Evolutionary conservation across 176 grass and related monocot genomes (phyloP), one percentile per base, ranked within the genome.

Genomic region (Carex kokanica): DNA sequence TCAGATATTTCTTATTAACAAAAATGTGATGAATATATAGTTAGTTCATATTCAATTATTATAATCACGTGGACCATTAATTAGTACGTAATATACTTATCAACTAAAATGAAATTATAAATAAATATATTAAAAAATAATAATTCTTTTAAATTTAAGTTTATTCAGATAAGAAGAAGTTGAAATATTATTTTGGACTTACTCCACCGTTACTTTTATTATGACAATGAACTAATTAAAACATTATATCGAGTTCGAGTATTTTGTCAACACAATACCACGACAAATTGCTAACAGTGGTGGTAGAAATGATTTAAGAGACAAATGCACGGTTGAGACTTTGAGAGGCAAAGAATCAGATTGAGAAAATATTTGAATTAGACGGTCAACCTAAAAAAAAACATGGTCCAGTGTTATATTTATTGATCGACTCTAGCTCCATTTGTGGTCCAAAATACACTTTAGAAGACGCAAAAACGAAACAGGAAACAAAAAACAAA

Each of bases 351-450:
- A 16, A 38, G 64, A 34, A 34, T 31, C 14, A 16, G 32, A 68
- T 38, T 68, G 64, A 68, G 64, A 68, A 43, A 45, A 71, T 24
- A 74, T 23, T 52, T 74, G 20, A 74, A 74, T 74, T 74, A 12
- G 41, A 73, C 38, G 17, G 69, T 36, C 34, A 36, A 73, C 43
- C 69, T 49, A 73, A 36, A 36, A 49, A 49, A 25, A 49, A 6
- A 52, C 69, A 73, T 74, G 70, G 70, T 72, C 68, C 68, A 14
- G 20, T 51, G n/a, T 25, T 1, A 47, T 43, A 51, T 74, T 74
- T 25, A 74, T 51, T 74, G 10, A 74, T 74, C 70, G 8, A 10
- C 70, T 6, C 8, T 74, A 69, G 2, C 34, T 41, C n/a, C 34
- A 69, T 40, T 41, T n/a, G 65, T 69, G 65, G 32, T 41, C 34